Evolutionary conservation across 2,329 filamentous ascomycete genomes (phyloP).

Genomic region (Onygenales sp.): DNA sequence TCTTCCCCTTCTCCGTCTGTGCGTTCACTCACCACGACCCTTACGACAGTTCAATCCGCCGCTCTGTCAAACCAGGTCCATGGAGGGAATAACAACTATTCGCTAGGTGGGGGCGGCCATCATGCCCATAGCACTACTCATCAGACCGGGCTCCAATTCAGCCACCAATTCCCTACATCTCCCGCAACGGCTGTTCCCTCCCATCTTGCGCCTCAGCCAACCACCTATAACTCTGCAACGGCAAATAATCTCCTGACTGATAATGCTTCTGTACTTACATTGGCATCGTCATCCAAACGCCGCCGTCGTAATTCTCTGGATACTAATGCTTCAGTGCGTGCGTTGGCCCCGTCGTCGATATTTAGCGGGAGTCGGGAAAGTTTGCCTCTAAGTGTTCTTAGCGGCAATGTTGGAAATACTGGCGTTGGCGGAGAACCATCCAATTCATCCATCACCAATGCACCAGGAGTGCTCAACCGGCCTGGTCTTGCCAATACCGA

Average conservation of each 20-base stretch:
- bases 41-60: constrained; percentile 57
- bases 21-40: constrained; percentile 54
- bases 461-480: constrained; percentile 32
- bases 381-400: constrained; percentile 53
- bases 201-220: constrained; percentile 45
- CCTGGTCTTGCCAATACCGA: constrained; percentile 48
- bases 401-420: constrained; percentile 34
- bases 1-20: constrained; percentile 57
- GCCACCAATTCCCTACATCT: constrained; percentile 51
- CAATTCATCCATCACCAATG: constrained; percentile 31
- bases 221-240: constrained; percentile 51
- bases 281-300: constrained; percentile 56
- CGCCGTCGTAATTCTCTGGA: constrained; percentile 54
- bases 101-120: constrained; percentile 16
- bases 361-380: constrained; percentile 57
- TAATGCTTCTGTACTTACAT: constrained; percentile 55
- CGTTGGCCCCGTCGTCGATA: constrained; percentile 52
- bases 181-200: constrained; percentile 52
- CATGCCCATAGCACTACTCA: constrained; percentile 24
- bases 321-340: constrained; percentile 57
- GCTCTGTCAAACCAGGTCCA: constrained; percentile 42
- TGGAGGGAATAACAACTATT: constrained; percentile 1
- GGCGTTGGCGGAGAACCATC: constrained; percentile 22
- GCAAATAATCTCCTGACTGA: constrained; percentile 57
- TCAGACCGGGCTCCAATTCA: constrained; percentile 41